These are phyloP conservation scores for Luffa acutangula DNA, from an alignment of 306 rosid species.

Conservation along the genomic window DNA sequence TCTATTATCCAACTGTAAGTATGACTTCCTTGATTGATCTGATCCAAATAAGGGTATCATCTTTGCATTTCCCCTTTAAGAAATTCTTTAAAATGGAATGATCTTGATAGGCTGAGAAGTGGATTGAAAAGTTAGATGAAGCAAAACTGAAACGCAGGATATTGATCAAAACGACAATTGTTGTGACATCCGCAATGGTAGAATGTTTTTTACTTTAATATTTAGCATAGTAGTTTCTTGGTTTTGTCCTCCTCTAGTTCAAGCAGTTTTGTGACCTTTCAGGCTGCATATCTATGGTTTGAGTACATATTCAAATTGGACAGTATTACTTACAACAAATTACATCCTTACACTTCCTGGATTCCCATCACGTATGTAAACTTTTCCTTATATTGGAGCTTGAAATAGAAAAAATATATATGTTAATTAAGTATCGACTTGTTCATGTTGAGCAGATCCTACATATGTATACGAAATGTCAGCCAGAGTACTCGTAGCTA, in stretches of 20 bases:
- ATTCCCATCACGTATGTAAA: conserved; percentile 85
- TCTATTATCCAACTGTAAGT: conserved; percentile 87
- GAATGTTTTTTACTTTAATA: not conserved
- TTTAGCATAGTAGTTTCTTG: not conserved
- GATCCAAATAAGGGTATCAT: not conserved
- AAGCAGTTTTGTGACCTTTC: conserved; percentile 19
- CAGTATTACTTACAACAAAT: conserved; percentile 75
- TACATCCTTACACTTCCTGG: conserved; percentile 97
- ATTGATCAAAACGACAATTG: conserved; percentile 63
- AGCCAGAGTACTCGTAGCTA: conserved; percentile 74
- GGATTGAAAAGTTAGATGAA: conserved; percentile 98
- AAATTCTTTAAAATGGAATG: conserved; percentile 1
- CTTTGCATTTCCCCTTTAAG: not conserved
- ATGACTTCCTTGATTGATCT: not conserved
- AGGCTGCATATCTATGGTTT: conserved; percentile 86
- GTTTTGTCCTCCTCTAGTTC: not conserved
- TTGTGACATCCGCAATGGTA: conserved; percentile 49
- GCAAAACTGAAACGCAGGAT: conserved; percentile 59
- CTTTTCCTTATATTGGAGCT: conserved; percentile 10
- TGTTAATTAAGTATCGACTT: conserved; percentile 9
- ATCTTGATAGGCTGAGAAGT: conserved; percentile 61
- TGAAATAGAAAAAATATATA: not conserved
- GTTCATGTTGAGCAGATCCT: conserved; percentile 47
- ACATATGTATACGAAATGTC: conserved; percentile 78
- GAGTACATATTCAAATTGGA: conserved; percentile 85